Evolutionary conservation across 1,139 yeast genomes (phyloP).

Genomic region (Kodamaea sp.): DNA sequence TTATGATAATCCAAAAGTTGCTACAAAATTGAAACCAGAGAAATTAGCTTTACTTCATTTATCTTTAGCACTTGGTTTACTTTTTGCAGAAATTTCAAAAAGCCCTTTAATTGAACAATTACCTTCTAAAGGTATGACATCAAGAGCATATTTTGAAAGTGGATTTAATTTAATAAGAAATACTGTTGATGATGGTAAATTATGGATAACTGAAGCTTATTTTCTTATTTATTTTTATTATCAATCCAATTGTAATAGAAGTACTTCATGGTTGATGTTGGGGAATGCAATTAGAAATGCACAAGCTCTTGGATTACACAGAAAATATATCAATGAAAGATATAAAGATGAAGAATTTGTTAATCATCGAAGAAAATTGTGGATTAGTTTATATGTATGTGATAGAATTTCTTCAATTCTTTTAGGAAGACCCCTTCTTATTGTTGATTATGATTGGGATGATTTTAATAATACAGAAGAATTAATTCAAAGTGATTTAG

Average conservation of each 20-base stretch:
- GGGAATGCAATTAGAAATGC: slow-evolving; percentile 25
- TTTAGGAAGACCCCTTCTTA: slow-evolving; percentile 40
- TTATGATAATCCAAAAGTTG: slow-evolving; percentile 19
- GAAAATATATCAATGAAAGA: slow-evolving; percentile 22
- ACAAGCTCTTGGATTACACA: slow-evolving; percentile 25
- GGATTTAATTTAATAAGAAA: slow-evolving; percentile 28
- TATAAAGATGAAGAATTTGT: slow-evolving; percentile 11
- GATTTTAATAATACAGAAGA: slow-evolving; percentile 19
- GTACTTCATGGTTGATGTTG: slow-evolving; percentile 37
- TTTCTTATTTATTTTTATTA: slow-evolving; percentile 36
- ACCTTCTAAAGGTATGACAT: slow-evolving; percentile 10
- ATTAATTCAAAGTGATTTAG: slow-evolving; percentile 10
- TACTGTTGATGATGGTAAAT: slow-evolving; percentile 34
- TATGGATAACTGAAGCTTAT: slow-evolving; percentile 43
- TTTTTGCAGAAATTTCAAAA: slow-evolving; percentile 22
- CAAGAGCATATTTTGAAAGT: slow-evolving; percentile 25
- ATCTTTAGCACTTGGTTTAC: slow-evolving; percentile 40
- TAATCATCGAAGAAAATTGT: slow-evolving; percentile 30
- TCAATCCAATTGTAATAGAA: slow-evolving; percentile 35
- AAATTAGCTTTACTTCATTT: slow-evolving; percentile 26
- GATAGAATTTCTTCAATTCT: slow-evolving; percentile 38
- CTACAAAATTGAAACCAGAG: slow-evolving; percentile 5
- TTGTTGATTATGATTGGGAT: slow-evolving; percentile 42
- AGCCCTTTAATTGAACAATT: slow-evolving; percentile 15
- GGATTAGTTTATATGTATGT: slow-evolving; percentile 37